Evolutionary conservation across 176 grass and related monocot species (phyloP), one percentile per base, ranked within the genome.

Genomic region (Dactylis glomerata): DNA sequence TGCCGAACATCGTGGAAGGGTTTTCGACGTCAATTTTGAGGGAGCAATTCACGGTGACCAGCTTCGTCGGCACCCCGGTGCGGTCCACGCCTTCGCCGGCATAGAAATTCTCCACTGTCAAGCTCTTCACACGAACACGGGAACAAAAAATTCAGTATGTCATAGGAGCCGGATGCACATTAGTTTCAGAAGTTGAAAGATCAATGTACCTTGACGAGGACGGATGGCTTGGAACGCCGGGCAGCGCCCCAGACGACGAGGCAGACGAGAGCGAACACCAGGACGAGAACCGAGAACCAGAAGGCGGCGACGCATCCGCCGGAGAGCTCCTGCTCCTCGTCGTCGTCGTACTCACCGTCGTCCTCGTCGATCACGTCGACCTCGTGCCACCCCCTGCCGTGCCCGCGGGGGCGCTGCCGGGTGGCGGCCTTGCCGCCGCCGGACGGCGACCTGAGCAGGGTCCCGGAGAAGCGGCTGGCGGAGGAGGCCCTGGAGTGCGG

Each of bases 201-300:
- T 52, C 1, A 8, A 17, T 73, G 34, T 83, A 98, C 92, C 96
- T 93, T 89, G 71, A 90, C 84, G 57, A 90, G 11, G 73, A 93
- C 69, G 4, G 26, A 58, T 15, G 96, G 87, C 17, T 93, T 86
- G 85, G 93, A 89, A 7, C 81, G 91, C 0, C 91, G 91, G 64
- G 96, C 93, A 5, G 78, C 87, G 13, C 93, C 96, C 96, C 96
- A 98, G n/a, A 95, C 89, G 68, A 93, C 67, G 12, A 98, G 91
- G 86, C 92, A 95, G 7, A 84, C 81, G 38, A 90, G 6, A 10
- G 89, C 83, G 85, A 98, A 98, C 26, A 76, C 79, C 23, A 98
- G 62, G 34, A 90, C 55, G 3, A 90, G 78, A 14, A 73, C 83
- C 3, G 90, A 79, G 37, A 97, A 46, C 49, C 83, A 88, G 38